These are phyloP conservation scores for Plantago major DNA, from an alignment of 257 asterid genomes.

Conservation along the genomic window DNA sequence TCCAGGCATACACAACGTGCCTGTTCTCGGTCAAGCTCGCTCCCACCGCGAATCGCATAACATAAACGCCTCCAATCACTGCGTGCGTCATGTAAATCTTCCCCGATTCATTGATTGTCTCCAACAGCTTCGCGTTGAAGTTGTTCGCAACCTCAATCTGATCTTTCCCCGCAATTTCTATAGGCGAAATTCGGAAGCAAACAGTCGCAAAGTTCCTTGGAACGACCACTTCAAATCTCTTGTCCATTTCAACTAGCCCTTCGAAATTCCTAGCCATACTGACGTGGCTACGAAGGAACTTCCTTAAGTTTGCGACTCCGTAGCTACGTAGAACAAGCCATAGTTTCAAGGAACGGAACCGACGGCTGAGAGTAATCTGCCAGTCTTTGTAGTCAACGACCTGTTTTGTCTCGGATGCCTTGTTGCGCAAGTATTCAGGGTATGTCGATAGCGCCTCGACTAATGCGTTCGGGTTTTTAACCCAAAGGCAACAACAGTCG, in stretches of 20 bases:
- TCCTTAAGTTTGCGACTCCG: conserved; percentile 54
- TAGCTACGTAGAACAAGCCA: conserved; percentile 73
- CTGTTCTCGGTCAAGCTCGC: conserved; percentile 52
- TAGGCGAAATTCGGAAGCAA: conserved; percentile 57
- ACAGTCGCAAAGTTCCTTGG: conserved; percentile 71
- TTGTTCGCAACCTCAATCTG: conserved; percentile 39
- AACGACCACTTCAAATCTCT: conserved; percentile 62
- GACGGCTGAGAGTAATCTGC: conserved; percentile 71
- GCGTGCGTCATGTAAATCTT: conserved; percentile 67
- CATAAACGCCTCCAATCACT: conserved; percentile 55
- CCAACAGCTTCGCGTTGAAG: conserved; percentile 44
- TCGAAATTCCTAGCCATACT: conserved; percentile 75
- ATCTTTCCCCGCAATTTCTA: conserved; percentile 26
- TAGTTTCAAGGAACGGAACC: conserved; percentile 66
- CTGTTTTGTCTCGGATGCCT: conserved; percentile 52
- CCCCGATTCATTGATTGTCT: conserved; percentile 50
- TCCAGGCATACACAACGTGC: conserved; percentile 69
- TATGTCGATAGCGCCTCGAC: conserved; percentile 57
- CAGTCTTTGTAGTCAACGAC: conserved; percentile 83
- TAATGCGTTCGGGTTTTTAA: conserved; percentile 55
- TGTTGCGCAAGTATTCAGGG: conserved; percentile 57
- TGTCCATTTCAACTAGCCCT: conserved; percentile 50
- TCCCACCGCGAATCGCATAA: conserved; percentile 62
- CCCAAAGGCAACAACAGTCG: conserved; percentile 86
- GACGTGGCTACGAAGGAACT: conserved; percentile 49